Percentiles rank a stretch among this genome's conserved stretches.
These are phyloP conservation scores for Silybum marianum DNA, from an alignment of 129 eudicot species.

Conservation along the genomic window DNA sequence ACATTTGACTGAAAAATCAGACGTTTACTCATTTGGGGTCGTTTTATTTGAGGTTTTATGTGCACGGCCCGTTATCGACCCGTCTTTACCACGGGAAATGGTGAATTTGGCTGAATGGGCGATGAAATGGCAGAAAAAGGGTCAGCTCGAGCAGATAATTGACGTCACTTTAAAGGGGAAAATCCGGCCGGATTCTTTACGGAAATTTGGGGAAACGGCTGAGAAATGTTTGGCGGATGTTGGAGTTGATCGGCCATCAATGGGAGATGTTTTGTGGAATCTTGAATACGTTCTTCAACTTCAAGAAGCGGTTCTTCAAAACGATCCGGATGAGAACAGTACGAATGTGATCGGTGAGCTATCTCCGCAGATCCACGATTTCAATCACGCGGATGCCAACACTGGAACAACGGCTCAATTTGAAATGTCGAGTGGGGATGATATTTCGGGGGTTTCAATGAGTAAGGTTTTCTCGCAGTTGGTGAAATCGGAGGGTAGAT, in stretches of 20 bases:
- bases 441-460: constrained; percentile 88
- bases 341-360: constrained; percentile 78
- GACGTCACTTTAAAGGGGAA: constrained; percentile 65
- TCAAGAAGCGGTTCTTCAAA: constrained; percentile 71
- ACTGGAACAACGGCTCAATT: constrained; percentile 40
- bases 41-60: constrained; percentile 90
- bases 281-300: constrained; percentile 90
- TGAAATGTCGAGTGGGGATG: constrained; percentile 59
- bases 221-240: constrained; percentile 94
- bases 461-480: constrained; percentile 87
- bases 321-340: constrained; percentile 84
- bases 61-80: constrained; percentile 91
- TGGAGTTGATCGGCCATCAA: constrained; percentile 90
- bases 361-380: constrained; percentile 67
- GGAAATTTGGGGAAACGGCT: constrained; percentile 88
- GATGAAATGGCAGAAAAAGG: constrained; percentile 87
- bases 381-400: constrained; percentile 40
- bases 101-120: constrained; percentile 98
- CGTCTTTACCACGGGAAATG: constrained; percentile 81
- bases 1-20: constrained; percentile 90
- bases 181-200: constrained; percentile 71
- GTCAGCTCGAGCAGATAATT: constrained; percentile 75
- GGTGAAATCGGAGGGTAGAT: constrained; percentile 91
- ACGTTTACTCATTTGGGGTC: constrained; percentile 91
- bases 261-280: constrained; percentile 98